Percentiles rank a stretch among this genome's conserved stretches.
Evolutionary conservation across 2,329 filamentous ascomycete genomes (phyloP).

Genomic region (Arachnomyces sp.): DNA sequence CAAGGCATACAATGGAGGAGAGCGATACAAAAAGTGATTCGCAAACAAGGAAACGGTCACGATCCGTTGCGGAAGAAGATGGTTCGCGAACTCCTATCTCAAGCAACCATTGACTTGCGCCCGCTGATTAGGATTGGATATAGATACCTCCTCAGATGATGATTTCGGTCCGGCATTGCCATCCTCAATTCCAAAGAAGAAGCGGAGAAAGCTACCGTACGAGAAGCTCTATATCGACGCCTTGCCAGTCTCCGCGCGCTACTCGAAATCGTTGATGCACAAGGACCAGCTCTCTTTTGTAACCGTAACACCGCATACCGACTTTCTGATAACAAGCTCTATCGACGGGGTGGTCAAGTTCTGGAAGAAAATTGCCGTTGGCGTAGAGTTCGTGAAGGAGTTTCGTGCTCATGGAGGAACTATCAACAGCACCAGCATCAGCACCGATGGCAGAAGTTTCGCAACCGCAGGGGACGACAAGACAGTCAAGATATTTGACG

Average conservation of each 20-base stretch:
- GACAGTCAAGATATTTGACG: conserved; percentile 50
- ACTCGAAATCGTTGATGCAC: conserved; percentile 97
- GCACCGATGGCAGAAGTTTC: conserved; percentile 85
- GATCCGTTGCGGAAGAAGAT: background rate
- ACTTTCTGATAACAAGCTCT: conserved; percentile 92
- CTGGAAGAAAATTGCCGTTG: conserved; percentile 90
- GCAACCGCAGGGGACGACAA: conserved; percentile 66
- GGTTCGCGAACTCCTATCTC: background rate
- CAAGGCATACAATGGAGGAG: conserved; percentile 18
- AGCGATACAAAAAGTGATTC: background rate
- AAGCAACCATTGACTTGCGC: background rate
- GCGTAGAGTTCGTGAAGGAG: conserved; percentile 97
- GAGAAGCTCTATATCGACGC: conserved; percentile 93
- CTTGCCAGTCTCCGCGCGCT: conserved; percentile 70
- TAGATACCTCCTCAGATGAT: conserved; percentile 65
- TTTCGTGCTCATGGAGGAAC: conserved; percentile 85
- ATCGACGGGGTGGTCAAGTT: conserved; percentile 97
- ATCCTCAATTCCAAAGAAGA: conserved; percentile 76
- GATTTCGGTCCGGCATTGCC: conserved; percentile 91
- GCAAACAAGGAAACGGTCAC: background rate
- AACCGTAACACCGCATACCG: conserved; percentile 80
- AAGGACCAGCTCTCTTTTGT: conserved; percentile 86
- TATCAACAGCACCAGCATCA: conserved; percentile 75
- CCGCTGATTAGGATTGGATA: conserved; percentile 1
- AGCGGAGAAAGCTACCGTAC: conserved; percentile 80